Evolutionary conservation across 2,329 filamentous ascomycete genomes (phyloP).

Genomic region (Aspergillus persii): DNA sequence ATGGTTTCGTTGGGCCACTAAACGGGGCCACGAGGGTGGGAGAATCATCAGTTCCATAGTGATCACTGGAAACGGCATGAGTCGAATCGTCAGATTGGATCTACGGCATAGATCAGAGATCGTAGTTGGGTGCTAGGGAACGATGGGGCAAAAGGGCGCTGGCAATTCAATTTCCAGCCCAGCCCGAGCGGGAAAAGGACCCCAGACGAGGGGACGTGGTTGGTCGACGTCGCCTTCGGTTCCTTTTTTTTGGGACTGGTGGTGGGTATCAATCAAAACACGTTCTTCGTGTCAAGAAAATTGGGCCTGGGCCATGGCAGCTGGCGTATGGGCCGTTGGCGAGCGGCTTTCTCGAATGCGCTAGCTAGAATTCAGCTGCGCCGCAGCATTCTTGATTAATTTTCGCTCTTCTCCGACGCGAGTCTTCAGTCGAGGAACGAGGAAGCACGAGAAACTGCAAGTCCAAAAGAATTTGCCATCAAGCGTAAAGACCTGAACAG

Average conservation of each 20-base stretch:
- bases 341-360: neutral
- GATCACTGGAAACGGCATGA: neutral
- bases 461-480: neutral
- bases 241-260: neutral
- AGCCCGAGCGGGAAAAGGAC: neutral
- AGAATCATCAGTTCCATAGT: neutral
- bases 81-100: neutral
- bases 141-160: slow-evolving; percentile 11
- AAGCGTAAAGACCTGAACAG: neutral
- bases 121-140: slow-evolving; percentile 11
- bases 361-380: slow-evolving; percentile 3
- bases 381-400: neutral
- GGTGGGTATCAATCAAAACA: neutral
- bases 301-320: neutral
- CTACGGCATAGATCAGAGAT: slow-evolving; percentile 6
- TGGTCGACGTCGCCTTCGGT: neutral
- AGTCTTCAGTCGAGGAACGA: neutral
- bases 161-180: slow-evolving; percentile 2
- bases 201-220: neutral
- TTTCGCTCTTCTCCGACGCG: slow-evolving; percentile 1
- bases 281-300: neutral
- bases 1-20: neutral
- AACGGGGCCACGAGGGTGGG: neutral
- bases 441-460: no score
- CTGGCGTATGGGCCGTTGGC: neutral